These are phyloP conservation scores for Ambrosia hybrid DNA, from an alignment of 140 eudicot genomes.

Conservation along the genomic window DNA sequence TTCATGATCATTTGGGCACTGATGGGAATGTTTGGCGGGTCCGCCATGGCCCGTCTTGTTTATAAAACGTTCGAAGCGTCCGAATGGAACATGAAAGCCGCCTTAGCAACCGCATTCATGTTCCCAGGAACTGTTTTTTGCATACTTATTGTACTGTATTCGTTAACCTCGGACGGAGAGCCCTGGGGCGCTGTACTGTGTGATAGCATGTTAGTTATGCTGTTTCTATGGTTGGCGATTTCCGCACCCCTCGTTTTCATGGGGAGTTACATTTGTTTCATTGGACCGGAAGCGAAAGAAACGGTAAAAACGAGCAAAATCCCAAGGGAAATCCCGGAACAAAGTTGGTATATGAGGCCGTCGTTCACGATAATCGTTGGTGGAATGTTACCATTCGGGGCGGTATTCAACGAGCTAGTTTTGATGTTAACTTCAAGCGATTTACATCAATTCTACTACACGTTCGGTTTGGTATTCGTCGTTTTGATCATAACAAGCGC, in stretches of 20 bases:
- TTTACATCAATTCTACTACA: slow-evolving; percentile 49
- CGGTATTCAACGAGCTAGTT: slow-evolving; percentile 46
- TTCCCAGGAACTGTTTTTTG: slow-evolving; percentile 59
- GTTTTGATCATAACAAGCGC: slow-evolving; percentile 44
- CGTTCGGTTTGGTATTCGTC: slow-evolving; percentile 44
- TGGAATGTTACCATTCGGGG: slow-evolving; percentile 58
- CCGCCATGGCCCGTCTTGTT: slow-evolving; percentile 49
- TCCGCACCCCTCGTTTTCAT: slow-evolving; percentile 57
- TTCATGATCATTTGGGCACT: slow-evolving; percentile 58
- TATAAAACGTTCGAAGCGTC: slow-evolving; percentile 62
- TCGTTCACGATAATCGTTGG: slow-evolving; percentile 48
- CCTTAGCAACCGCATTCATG: slow-evolving; percentile 62
- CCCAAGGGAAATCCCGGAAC: slow-evolving; percentile 55
- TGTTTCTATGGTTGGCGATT: slow-evolving; percentile 50
- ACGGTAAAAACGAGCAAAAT: slow-evolving; percentile 49
- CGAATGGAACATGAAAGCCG: slow-evolving; percentile 48
- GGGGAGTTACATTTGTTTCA: slow-evolving; percentile 52
- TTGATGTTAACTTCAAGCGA: slow-evolving; percentile 44
- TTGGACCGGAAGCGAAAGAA: slow-evolving; percentile 36
- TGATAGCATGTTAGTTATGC: slow-evolving; percentile 44
- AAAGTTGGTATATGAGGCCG: slow-evolving; percentile 50
- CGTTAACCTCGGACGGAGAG: slow-evolving; percentile 44
- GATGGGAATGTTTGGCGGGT: slow-evolving; percentile 69
- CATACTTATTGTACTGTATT: slow-evolving; percentile 50
- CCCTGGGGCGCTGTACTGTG: slow-evolving; percentile 56